A percentile compares a stretch with the other conserved stretches of the same genome.
These are phyloP conservation scores for Pseudogymnoascus sp. DNA, from an alignment of 2,329 filamentous ascomycete species.

Conservation along the genomic window DNA sequence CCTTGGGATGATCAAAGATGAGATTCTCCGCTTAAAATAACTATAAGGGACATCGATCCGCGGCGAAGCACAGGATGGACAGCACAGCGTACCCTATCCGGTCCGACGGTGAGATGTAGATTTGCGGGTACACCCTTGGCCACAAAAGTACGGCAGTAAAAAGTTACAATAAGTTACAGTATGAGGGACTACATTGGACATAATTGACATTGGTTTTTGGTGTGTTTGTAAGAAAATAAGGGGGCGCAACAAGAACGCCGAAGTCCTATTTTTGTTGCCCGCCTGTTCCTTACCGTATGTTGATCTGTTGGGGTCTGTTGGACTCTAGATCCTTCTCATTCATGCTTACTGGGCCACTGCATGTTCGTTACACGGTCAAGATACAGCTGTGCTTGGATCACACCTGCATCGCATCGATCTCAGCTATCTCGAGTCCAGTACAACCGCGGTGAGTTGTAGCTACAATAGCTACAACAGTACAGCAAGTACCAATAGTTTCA, in stretches of 20 bases:
- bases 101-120: constrained; percentile 7
- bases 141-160: background rate
- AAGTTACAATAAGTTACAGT: background rate
- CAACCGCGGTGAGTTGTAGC: background rate
- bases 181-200: constrained; percentile 5
- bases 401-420: background rate
- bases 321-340: background rate
- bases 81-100: background rate
- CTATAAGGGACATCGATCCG: background rate
- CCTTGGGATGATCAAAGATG: background rate
- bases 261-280: background rate
- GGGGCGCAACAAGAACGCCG: background rate
- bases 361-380: background rate
- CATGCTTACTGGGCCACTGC: background rate
- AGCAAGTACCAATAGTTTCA: background rate
- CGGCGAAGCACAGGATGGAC: constrained; percentile 5
- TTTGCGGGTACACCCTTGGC: background rate
- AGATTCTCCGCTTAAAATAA: constrained; percentile 4
- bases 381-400: background rate
- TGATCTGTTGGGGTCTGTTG: background rate
- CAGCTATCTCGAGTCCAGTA: background rate
- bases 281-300: background rate
- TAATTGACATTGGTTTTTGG: background rate
- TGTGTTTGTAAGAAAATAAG: background rate
- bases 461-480: background rate